phyloP scores from a whole-genome alignment of 2,329 filamentous ascomycete species.

The Trichoderma sp. region DNA sequence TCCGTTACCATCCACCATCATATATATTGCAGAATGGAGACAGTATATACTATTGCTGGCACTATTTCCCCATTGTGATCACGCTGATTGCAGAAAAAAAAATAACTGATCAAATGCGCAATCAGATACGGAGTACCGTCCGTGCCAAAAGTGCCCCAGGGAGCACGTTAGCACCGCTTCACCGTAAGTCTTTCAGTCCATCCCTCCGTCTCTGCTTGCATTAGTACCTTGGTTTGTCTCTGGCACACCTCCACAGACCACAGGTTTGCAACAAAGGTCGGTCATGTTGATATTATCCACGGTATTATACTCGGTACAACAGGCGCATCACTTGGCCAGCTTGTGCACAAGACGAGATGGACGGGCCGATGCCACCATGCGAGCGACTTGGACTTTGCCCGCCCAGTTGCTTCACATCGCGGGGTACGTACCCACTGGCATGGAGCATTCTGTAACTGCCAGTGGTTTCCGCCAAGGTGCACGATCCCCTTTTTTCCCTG shows the following conservation, averaged over 20 bases:
- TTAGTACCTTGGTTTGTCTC: neutral
- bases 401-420: constrained; percentile 10
- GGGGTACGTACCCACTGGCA: constrained; percentile 14
- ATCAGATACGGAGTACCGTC: neutral
- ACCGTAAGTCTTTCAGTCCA: constrained; percentile 2
- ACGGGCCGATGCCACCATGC: constrained; percentile 15
- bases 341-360: neutral
- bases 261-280: neutral
- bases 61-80: neutral
- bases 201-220: neutral
- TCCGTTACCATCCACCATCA: neutral
- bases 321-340: constrained; percentile 1
- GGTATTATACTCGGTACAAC: constrained; percentile 14
- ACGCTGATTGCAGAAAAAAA: constrained; percentile 6
- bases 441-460: constrained; percentile 17
- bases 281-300: neutral
- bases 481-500: neutral
- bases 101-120: neutral
- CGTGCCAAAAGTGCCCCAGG: neutral
- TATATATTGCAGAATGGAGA: neutral
- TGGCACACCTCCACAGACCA: neutral
- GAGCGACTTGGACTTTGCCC: neutral
- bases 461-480: neutral
- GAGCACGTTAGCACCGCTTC: neutral
- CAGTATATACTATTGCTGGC: neutral